These are phyloP conservation scores for Suillus cothurnatus DNA, from an alignment of 768 basidiomycete genomes.

Conservation along the genomic window DNA sequence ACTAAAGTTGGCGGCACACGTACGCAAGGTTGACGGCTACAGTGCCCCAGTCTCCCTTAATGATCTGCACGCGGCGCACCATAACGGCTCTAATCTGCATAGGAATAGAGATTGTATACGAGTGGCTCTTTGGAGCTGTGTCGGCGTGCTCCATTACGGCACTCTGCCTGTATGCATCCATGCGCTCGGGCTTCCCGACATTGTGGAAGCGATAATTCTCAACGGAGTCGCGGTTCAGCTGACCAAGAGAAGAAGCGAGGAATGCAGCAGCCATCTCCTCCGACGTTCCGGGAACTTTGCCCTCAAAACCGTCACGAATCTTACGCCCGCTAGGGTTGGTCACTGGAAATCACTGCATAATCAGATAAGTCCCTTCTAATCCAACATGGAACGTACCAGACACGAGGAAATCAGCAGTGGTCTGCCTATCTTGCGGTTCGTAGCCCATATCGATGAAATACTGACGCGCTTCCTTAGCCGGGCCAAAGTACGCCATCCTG, in stretches of 20 bases:
- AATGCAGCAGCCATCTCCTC: conserved; percentile 59
- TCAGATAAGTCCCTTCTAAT: neutral
- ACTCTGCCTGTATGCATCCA: conserved; percentile 48
- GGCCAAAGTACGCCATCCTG: conserved; percentile 61
- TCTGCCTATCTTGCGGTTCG: conserved; percentile 76
- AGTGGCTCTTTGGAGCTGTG: conserved; percentile 40
- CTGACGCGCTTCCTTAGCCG: conserved; percentile 49
- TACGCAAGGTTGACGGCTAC: conserved; percentile 33
- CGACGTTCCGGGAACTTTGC: conserved; percentile 44
- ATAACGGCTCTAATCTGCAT: conserved; percentile 52
- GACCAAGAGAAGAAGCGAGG: conserved; percentile 41
- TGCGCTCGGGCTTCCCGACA: conserved; percentile 47
- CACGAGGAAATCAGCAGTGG: conserved; percentile 80
- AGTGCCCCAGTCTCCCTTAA: conserved; percentile 39
- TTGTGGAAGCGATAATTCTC: conserved; percentile 48
- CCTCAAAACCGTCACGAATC: conserved; percentile 32
- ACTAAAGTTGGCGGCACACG: neutral
- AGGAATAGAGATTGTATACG: conserved; percentile 51
- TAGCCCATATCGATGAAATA: conserved; percentile 73
- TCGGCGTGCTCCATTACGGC: conserved; percentile 55
- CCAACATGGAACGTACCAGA: conserved; percentile 38
- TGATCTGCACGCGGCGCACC: conserved; percentile 47
- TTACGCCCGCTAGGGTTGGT: conserved; percentile 67
- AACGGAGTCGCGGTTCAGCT: conserved; percentile 49
- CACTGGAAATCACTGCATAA: conserved; percentile 34